phyloP scores from a whole-genome alignment of 73 alveolate genomes.

The Paramecium biaurelia region DNA sequence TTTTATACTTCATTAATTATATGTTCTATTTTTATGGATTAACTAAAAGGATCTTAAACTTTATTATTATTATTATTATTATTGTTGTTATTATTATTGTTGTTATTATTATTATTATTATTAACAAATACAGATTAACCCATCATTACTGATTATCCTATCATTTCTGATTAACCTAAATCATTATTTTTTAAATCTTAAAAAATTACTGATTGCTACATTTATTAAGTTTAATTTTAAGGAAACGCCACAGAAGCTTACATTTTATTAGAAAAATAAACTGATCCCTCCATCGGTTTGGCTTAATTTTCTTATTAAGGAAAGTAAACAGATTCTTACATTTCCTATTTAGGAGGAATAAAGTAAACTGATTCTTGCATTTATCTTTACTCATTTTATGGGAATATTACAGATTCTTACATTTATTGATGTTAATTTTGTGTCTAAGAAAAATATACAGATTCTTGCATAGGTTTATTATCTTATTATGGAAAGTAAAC shows the following conservation, averaged over 20 bases:
- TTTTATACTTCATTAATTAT: neutral
- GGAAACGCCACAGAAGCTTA: neutral
- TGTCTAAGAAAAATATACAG: neutral
- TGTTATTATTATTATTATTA: neutral
- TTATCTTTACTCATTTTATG: neutral
- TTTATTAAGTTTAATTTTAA: neutral
- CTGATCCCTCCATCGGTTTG: neutral
- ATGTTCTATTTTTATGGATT: neutral
- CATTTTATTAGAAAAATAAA: neutral
- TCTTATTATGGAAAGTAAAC: neutral
- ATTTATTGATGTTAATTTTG: neutral
- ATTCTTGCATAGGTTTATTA: neutral
- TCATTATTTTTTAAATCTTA: neutral
- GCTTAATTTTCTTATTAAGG: neutral
- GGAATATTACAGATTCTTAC: neutral
- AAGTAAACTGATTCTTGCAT: neutral
- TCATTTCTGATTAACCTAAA: neutral
- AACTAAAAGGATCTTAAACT: neutral
- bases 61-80: neutral
- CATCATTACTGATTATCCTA: constrained; percentile 20
- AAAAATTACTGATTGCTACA: neutral
- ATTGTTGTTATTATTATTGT: neutral
- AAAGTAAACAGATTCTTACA: constrained; percentile 3
- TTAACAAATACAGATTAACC: neutral
- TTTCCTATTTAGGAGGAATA: neutral